Conservation (phyloP, 108 stramenopile genomes). For the Cyclotella choctawhatcheeana region DNA sequence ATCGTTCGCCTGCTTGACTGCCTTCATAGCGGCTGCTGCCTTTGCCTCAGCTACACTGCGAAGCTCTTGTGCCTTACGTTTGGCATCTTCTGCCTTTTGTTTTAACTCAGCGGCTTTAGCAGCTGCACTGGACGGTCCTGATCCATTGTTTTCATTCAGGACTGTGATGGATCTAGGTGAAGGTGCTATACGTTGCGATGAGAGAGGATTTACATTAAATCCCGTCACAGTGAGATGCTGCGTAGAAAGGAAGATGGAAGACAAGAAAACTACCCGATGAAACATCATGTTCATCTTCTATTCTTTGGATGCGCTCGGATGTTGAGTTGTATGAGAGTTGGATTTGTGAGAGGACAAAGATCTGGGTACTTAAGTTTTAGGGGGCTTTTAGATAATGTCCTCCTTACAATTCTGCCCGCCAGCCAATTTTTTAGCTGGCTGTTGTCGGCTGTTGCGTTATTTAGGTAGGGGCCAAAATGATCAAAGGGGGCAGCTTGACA, state of each 20-base stretch:
- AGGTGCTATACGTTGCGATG: conserved; percentile 1
- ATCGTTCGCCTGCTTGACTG: conserved; percentile 42
- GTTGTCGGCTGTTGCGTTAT: too few species aligned
- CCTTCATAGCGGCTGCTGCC: conserved; percentile 43
- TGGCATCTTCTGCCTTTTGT: conserved; percentile 45
- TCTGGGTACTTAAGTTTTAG: too few species aligned
- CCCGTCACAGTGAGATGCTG: conserved; percentile 26
- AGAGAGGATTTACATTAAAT: conserved; percentile 22
- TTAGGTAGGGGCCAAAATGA: too few species aligned
- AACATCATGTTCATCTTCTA: conserved; percentile 42
- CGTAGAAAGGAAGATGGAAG: conserved; percentile 17
- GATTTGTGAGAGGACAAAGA: too few species aligned
- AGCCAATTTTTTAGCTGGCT: too few species aligned
- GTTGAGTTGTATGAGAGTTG: too few species aligned
- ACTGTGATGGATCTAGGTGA: not conserved
- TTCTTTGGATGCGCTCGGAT: too few species aligned
- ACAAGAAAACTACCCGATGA: conserved; percentile 27
- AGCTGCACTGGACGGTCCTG: conserved; percentile 30
- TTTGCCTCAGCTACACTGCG: conserved; percentile 43
- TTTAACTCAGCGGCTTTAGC: conserved; percentile 41
- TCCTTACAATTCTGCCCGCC: too few species aligned
- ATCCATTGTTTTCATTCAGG: conserved; percentile 2
- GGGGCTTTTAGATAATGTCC: too few species aligned
- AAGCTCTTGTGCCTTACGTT: conserved; percentile 43
- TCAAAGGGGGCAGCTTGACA: too few species aligned